Evolutionary conservation across 345 rosid species (phyloP), one percentile per base, ranked within the genome.

Genomic region (Murraya paniculata): DNA sequence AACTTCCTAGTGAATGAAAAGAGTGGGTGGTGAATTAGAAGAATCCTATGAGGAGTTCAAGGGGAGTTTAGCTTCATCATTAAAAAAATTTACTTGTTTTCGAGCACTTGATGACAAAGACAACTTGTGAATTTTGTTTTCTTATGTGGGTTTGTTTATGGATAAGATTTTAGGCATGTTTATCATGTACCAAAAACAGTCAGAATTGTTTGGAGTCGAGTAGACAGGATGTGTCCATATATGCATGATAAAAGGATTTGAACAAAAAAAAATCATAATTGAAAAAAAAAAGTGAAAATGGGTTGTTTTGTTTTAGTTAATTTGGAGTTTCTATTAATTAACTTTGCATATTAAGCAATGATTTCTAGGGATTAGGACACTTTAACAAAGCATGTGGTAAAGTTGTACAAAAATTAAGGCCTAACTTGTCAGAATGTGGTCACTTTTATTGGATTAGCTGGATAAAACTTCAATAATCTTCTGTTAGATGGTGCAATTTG

Each of bases 21-120:
- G 66, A 80, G 73, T 56, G n/a, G 14, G 76, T 65, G 77, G 83
- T 77, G 85, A 76, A 78, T 61, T 78, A 69, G 74, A 78, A 84
- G 89, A 88, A 90, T 90, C 90, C 93, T 76, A 88, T 88, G 93
- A 80, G 89, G 84, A 82, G 75, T 69, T 83, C 61, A 59, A 41
- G 66, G 75, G 28, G 72, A 80, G 78, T 80, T 79, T 77, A 75
- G 68, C n/a, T 81, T 73, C 58, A 64, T 73, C 58, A 33, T 61
- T 6, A 65, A 11, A 57, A 33, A 73, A n/a, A 16, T n/a, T 68
- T 68, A 25, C 24, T 55, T 14, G 69, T 73, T 81, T 58, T 45
- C 41, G 72, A 77, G 58, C 82, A 81, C 69, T 79, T 77, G 65
- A 72, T 81, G 86, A 75, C 59, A 75, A 58, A 7, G 77, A 78